Percentiles rank a stretch among this genome's conserved stretches.
These are phyloP conservation scores for Ramalina intermedia DNA, from an alignment of 495 filamentous ascomycete species.

Conservation along the genomic window DNA sequence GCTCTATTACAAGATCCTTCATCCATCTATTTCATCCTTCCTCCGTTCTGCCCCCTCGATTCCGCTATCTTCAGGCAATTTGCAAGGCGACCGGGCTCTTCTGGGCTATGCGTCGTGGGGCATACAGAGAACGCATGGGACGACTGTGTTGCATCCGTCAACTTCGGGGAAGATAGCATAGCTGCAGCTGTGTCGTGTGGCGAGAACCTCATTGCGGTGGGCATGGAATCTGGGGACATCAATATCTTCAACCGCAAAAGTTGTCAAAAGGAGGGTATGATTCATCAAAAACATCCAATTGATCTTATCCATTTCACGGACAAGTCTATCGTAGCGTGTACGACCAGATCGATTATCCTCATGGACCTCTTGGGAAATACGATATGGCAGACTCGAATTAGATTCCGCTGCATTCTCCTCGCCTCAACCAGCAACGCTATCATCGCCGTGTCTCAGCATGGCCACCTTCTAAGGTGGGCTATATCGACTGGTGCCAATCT, in stretches of 20 bases:
- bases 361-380: slow-evolving; percentile 8
- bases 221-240: slow-evolving; percentile 10
- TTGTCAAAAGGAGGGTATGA: neutral
- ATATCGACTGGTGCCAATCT: slow-evolving; percentile 1
- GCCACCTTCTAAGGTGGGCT: neutral
- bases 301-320: slow-evolving; percentile 3
- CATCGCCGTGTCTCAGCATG: slow-evolving; percentile 1
- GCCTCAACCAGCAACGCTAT: slow-evolving; percentile 1
- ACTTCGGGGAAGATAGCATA: slow-evolving; percentile 9
- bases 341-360: slow-evolving; percentile 5
- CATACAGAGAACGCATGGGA: slow-evolving; percentile 19
- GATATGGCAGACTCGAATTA: neutral
- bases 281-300: slow-evolving; percentile 1
- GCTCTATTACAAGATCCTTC: slow-evolving; percentile 14
- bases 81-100: slow-evolving; percentile 2
- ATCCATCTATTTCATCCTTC: slow-evolving; percentile 21
- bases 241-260: slow-evolving; percentile 3
- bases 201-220: slow-evolving; percentile 16
- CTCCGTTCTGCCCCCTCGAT: slow-evolving; percentile 22
- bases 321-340: neutral
- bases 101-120: slow-evolving; percentile 12
- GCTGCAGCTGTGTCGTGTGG: slow-evolving; percentile 17
- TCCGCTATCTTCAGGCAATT: slow-evolving; percentile 18
- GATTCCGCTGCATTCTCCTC: slow-evolving; percentile 4
- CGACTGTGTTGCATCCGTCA: slow-evolving; percentile 19